Evolutionary conservation across 73 alveolate genomes (phyloP).

Genomic region (Paramecium tetraurelia): DNA sequence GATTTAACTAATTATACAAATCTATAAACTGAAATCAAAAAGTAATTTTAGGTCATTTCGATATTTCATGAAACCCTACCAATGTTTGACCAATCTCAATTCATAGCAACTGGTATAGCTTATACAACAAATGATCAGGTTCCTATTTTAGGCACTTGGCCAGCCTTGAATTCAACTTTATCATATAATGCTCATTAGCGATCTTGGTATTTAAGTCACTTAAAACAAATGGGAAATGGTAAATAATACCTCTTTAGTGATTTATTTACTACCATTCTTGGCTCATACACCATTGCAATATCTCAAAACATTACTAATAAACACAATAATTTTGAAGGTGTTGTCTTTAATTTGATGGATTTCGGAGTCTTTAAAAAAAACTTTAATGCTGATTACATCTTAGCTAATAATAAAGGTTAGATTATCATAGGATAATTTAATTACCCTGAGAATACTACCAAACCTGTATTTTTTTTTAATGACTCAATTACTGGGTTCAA

Average conservation of each 20-base stretch:
- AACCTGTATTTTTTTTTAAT: background rate
- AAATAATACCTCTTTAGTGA: background rate
- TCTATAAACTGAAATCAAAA: background rate
- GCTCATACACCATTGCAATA: background rate
- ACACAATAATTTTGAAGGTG: background rate
- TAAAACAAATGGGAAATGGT: background rate
- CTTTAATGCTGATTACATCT: background rate
- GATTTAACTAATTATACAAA: background rate
- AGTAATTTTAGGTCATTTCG: background rate
- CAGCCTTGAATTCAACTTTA: background rate
- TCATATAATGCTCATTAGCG: slow-evolving; percentile 21
- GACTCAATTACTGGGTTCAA: slow-evolving; percentile 1
- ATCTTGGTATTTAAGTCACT: background rate
- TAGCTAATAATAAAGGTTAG: background rate
- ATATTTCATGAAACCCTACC: background rate
- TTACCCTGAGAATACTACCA: background rate
- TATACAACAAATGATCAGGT: background rate
- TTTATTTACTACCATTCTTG: slow-evolving; percentile 1
- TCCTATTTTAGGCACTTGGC: slow-evolving; percentile 38
- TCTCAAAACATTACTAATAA: background rate
- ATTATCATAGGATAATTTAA: background rate
- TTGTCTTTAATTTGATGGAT: background rate
- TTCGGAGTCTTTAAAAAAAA: background rate
- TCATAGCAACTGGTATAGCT: background rate
- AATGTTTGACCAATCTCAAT: background rate